Percentiles rank a stretch among this genome's conserved stretches.
These are phyloP conservation scores for Hyaloperonospora arabidopsidis DNA, from an alignment of 352 stramenopile species.

Conservation along the genomic window DNA sequence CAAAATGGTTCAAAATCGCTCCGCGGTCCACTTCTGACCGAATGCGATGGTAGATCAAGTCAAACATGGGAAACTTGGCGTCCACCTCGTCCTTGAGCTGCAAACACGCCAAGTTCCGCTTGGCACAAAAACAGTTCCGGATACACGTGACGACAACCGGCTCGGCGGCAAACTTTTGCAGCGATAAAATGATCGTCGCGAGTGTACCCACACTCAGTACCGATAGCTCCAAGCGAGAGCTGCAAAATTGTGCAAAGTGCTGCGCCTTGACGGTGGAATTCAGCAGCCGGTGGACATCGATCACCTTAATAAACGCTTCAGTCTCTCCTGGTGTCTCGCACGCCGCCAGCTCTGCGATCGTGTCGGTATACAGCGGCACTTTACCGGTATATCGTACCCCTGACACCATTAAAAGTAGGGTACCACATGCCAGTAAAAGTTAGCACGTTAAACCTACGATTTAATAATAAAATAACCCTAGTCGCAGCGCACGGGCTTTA, in stretches of 20 bases:
- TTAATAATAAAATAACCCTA: not conserved
- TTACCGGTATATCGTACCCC: constrained; percentile 51
- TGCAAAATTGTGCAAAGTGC: constrained; percentile 61
- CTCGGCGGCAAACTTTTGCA: constrained; percentile 49
- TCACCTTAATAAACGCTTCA: constrained; percentile 53
- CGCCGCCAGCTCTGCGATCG: constrained; percentile 39
- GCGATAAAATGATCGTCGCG: constrained; percentile 41
- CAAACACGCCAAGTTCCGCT: constrained; percentile 33
- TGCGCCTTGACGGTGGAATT: constrained; percentile 69
- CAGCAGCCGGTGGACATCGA: constrained; percentile 44
- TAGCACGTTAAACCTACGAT: not conserved
- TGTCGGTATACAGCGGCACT: constrained; percentile 61
- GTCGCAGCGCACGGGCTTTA: constrained; percentile 30
- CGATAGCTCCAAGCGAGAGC: constrained; percentile 30
- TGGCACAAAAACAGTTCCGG: constrained; percentile 46
- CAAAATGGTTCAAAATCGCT: constrained; percentile 56
- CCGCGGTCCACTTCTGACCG: constrained; percentile 35
- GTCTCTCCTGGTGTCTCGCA: constrained; percentile 37
- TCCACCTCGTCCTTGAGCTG: constrained; percentile 68
- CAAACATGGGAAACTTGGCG: constrained; percentile 54
- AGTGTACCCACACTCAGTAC: constrained; percentile 33
- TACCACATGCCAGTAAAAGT: not conserved
- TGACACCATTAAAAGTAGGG: constrained; percentile 5
- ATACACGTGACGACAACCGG: constrained; percentile 47
- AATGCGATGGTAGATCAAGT: constrained; percentile 62